Evolutionary conservation across 805 yeast genomes (phyloP), one percentile per base, ranked within the genome.

Genomic region (Schwanniomyces sp.): DNA sequence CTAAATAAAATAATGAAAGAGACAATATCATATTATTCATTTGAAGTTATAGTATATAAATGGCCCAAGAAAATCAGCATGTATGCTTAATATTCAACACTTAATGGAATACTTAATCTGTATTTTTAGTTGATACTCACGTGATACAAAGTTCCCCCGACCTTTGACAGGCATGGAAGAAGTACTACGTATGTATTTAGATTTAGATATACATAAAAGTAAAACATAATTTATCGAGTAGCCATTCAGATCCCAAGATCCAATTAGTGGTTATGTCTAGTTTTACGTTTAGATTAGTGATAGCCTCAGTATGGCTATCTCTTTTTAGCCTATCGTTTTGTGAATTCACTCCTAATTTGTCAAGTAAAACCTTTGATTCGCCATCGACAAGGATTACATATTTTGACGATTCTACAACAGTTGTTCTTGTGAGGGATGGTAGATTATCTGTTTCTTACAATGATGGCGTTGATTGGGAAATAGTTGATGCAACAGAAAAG

Each of bases 391-490:
- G 50, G 21, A 48, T 61, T 7, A 30, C 44, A 17, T 82, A 79
- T 58, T 79, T 84, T 53, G 85, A 82, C 52, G 87, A 83, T 55
- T 76, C 86, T 0, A 56, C 77, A 0, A 70, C 68, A n/a, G 48
- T 80, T 4, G 43, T 83, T 26, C 56, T 56, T 6, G 49, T 69
- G 24, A 57, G 59, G 6, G 55, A 66, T 0, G 38, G 47, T 0
- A 50, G 44, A 2, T 45, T 80, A 1, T 61, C 55, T 8, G 56
- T 70, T 7, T 77, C 85, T 3, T 59, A 54, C 10, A 76, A 84
- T 56, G 75, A 80, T 56, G 90, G 89, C 7, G 64, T 48, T 9
- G 55, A 63, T 0, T 84, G 86, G 85, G 41, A 52, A 0, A 45
- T 40, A 2, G 52, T 75, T 7, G 4, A 32, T 7, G 21, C 14